Conservation (phyloP, 768 basidiomycete genomes). For the Tulasnella sp. region DNA sequence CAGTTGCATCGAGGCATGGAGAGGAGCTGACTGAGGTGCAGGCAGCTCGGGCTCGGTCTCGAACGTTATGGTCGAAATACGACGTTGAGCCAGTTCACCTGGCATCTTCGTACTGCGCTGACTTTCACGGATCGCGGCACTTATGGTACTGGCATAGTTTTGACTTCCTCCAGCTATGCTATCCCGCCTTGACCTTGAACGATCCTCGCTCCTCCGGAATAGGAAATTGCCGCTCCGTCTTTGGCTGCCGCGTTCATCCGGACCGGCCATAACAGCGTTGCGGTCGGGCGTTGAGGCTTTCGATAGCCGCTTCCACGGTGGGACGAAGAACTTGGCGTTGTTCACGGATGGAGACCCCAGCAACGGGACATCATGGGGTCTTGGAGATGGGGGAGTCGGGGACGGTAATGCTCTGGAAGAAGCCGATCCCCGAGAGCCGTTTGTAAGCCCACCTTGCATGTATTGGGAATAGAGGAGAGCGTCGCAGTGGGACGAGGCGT, state of each 20-base stretch:
- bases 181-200: slow-evolving; percentile 20
- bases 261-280: background rate
- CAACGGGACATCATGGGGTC: background rate
- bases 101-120: slow-evolving; percentile 3
- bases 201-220: slow-evolving; percentile 20
- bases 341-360: slow-evolving; percentile 14
- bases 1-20: background rate
- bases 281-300: slow-evolving; percentile 12
- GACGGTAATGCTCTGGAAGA: background rate
- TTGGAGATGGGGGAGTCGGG: slow-evolving; percentile 15
- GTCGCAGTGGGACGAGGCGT: slow-evolving; percentile 77
- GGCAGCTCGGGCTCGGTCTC: background rate
- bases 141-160: slow-evolving; percentile 17
- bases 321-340: slow-evolving; percentile 9
- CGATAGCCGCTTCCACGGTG: slow-evolving; percentile 12
- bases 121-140: slow-evolving; percentile 8
- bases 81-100: background rate
- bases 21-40: background rate
- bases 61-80: background rate
- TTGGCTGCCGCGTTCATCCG: slow-evolving; percentile 10
- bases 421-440: slow-evolving; percentile 14
- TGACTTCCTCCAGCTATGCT: slow-evolving; percentile 19
- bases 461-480: slow-evolving; percentile 75
- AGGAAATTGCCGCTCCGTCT: slow-evolving; percentile 18
- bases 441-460: background rate